Conservation (phyloP, 306 rosid genomes). For the Vicia sativa region DNA sequence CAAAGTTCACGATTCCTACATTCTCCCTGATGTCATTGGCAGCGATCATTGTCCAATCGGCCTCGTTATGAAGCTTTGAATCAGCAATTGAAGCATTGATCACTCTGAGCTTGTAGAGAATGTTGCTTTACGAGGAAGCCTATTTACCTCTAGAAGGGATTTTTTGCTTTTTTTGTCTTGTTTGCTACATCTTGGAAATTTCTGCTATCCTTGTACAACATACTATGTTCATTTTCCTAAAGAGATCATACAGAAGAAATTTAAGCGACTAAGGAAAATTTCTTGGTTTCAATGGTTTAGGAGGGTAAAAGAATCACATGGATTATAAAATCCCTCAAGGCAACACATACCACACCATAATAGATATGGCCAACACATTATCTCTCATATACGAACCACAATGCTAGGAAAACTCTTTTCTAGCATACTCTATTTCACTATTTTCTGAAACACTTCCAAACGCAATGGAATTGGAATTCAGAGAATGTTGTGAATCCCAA, state of each 20-base stretch:
- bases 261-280: background rate
- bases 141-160: slow-evolving; percentile 1
- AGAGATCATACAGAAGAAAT: background rate
- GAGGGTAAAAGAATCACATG: no score
- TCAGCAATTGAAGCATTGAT: background rate
- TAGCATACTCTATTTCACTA: no score
- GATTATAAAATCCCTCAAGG: no score
- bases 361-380: no score
- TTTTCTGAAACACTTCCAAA: no score
- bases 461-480: no score
- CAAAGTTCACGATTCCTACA: slow-evolving; percentile 84
- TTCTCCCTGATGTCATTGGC: slow-evolving; percentile 77
- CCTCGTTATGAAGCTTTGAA: slow-evolving; percentile 62
- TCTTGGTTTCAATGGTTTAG: background rate
- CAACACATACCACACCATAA: no score
- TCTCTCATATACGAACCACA: no score
- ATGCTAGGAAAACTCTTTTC: no score
- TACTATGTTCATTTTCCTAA: slow-evolving; percentile 7
- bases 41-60: slow-evolving; percentile 97
- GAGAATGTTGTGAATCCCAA: no score
- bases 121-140: slow-evolving; percentile 23
- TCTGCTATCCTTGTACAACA: slow-evolving; percentile 20
- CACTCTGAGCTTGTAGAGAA: slow-evolving; percentile 14
- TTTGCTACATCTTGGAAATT: slow-evolving; percentile 10
- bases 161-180: background rate